These are phyloP conservation scores for Lentinus brumalis DNA, from an alignment of 768 basidiomycete genomes.

Conservation along the genomic window DNA sequence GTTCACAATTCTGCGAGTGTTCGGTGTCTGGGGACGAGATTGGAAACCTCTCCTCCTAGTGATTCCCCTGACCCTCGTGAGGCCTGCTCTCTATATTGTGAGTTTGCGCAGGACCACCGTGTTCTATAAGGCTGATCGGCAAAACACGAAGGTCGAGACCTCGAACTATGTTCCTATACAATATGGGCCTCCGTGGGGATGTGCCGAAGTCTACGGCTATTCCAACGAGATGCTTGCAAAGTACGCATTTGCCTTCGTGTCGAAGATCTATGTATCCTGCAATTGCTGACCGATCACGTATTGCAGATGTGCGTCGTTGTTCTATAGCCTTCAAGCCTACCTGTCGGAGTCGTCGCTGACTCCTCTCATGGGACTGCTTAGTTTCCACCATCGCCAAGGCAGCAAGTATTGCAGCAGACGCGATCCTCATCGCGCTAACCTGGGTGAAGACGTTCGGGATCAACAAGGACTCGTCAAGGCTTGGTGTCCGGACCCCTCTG, in stretches of 20 bases:
- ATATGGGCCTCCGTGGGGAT: slow-evolving; percentile 20
- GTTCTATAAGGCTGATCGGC: neutral
- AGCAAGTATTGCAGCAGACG: neutral
- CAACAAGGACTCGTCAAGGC: too few relatives aligned
- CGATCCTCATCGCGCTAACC: neutral
- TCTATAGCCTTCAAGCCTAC: too few relatives aligned
- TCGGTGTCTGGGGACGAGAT: slow-evolving; percentile 18
- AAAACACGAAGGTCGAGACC: slow-evolving; percentile 4
- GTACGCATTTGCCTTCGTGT: neutral
- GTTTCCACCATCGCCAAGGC: neutral
- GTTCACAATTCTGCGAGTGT: slow-evolving; percentile 18
- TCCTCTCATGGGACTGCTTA: neutral
- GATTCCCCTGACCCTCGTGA: slow-evolving; percentile 6
- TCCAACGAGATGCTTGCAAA: neutral
- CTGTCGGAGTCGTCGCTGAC: too few relatives aligned
- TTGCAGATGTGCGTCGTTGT: too few relatives aligned
- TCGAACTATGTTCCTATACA: slow-evolving; percentile 7
- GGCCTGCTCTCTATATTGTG: slow-evolving; percentile 12
- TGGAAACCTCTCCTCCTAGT: slow-evolving; percentile 19
- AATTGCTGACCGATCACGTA: too few relatives aligned
- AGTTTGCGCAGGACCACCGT: neutral
- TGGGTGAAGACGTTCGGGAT: neutral
- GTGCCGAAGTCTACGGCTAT: neutral
- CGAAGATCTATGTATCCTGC: too few relatives aligned
- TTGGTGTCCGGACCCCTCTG: neutral